phyloP scores from a whole-genome alignment of 345 rosid species.

The Gossypium thurberi region DNA sequence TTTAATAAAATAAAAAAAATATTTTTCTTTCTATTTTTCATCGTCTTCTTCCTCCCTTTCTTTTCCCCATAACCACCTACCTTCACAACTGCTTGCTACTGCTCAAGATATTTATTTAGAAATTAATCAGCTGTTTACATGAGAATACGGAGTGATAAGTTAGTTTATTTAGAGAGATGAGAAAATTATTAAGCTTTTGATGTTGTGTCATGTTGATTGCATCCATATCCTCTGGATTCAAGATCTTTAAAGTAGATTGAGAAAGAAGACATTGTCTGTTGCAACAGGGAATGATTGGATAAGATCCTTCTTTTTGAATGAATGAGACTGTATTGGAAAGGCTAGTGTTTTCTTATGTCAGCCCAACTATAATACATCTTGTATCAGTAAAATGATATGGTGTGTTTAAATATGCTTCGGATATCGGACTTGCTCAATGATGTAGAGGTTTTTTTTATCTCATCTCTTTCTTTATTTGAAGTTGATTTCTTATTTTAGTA shows the following conservation, averaged over 20 bases:
- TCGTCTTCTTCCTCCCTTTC: too few species aligned
- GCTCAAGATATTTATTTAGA: neutral
- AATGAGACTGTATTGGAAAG: neutral
- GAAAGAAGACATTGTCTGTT: constrained; percentile 46
- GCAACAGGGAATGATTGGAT: neutral
- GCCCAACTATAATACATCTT: constrained; percentile 6
- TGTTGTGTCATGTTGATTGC: constrained; percentile 43
- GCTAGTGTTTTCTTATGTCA: neutral
- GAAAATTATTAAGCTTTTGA: constrained; percentile 36
- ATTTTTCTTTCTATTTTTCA: too few species aligned
- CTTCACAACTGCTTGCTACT: too few species aligned
- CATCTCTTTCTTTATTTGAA: too few species aligned
- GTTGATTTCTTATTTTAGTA: too few species aligned
- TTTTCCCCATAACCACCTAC: too few species aligned
- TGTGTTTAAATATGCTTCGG: neutral
- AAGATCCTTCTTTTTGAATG: neutral
- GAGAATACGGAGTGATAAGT: neutral
- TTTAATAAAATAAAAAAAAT: too few species aligned
- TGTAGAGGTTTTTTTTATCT: neutral
- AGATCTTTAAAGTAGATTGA: constrained; percentile 58
- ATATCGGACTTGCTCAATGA: constrained; percentile 9
- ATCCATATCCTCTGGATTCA: constrained; percentile 54
- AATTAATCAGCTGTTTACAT: neutral
- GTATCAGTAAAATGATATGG: neutral
- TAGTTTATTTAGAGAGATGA: neutral